Evolutionary conservation across 1,284 basidiomycete species (phyloP).

Genomic region (Rhodotorula glutinis): DNA sequence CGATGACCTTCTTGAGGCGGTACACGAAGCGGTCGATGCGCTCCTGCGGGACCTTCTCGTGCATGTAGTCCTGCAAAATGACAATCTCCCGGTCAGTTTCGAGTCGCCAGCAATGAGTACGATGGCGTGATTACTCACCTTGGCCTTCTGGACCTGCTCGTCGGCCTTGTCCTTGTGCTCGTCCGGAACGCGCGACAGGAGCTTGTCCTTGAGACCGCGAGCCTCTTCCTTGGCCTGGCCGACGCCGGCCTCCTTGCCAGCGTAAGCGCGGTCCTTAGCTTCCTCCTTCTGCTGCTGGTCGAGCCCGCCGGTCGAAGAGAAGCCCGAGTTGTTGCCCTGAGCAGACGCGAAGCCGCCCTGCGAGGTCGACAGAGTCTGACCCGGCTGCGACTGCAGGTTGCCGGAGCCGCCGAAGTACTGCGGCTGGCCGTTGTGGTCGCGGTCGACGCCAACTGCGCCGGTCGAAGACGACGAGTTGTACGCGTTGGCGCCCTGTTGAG

Average conservation of each 20-base stretch:
- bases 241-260: slow-evolving; percentile 44
- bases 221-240: slow-evolving; percentile 52
- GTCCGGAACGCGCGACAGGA: slow-evolving; percentile 61
- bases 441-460: slow-evolving; percentile 33
- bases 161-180: slow-evolving; percentile 59
- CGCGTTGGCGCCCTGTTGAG: slow-evolving; percentile 5
- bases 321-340: background rate
- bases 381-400: slow-evolving; percentile 8
- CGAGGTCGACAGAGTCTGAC: slow-evolving; percentile 13
- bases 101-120: background rate
- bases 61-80: slow-evolving; percentile 57
- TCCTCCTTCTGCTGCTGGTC: slow-evolving; percentile 45
- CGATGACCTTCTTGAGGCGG: slow-evolving; percentile 76
- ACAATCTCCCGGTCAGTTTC: background rate
- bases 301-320: background rate
- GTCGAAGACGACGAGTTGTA: background rate
- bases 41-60: slow-evolving; percentile 81
- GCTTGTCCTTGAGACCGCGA: slow-evolving; percentile 54
- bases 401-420: slow-evolving; percentile 31
- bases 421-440: slow-evolving; percentile 48
- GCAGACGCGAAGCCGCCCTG: slow-evolving; percentile 9
- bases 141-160: slow-evolving; percentile 57
- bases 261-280: slow-evolving; percentile 40
- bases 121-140: slow-evolving; percentile 4
- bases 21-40: slow-evolving; percentile 77